Conservation (phyloP, 176 grass and related monocot genomes). For the Neostapfia colusana region DNA sequence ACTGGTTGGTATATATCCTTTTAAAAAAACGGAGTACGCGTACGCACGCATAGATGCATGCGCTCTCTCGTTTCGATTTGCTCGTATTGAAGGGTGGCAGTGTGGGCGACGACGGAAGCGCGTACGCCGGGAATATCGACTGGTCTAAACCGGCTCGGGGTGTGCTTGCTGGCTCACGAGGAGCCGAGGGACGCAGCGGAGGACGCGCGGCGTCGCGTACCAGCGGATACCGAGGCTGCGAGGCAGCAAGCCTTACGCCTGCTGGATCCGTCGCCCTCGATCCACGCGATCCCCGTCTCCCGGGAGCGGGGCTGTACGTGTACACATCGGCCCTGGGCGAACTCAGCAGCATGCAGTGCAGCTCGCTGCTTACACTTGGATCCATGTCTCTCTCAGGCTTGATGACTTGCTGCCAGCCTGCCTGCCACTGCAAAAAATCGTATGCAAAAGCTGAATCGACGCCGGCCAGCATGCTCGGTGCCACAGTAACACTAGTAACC, state of each 20-base stretch:
- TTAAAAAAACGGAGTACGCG: too few relatives aligned
- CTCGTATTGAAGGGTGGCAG: background rate
- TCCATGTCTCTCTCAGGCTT: background rate
- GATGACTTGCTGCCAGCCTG: background rate
- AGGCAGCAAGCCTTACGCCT: too few relatives aligned
- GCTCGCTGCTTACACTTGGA: constrained; percentile 5
- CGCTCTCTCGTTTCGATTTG: background rate
- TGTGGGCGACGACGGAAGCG: background rate
- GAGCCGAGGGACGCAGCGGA: background rate
- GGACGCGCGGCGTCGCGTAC: background rate
- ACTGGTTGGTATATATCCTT: too few relatives aligned
- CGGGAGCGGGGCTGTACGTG: background rate
- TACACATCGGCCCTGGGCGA: too few relatives aligned
- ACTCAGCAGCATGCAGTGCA: too few relatives aligned
- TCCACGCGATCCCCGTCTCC: background rate
- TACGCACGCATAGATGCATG: background rate
- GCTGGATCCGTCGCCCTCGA: background rate
- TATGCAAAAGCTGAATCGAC: background rate
- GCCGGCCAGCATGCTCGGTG: background rate
- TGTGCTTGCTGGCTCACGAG: background rate
- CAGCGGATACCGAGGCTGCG: too few relatives aligned
- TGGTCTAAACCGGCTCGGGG: too few relatives aligned
- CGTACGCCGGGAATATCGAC: too few relatives aligned
- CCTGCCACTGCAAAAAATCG: background rate
- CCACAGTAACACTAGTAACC: background rate